Evolutionary conservation across 2,329 filamentous ascomycete species (phyloP).

Genomic region (Aspergillus piperis): DNA sequence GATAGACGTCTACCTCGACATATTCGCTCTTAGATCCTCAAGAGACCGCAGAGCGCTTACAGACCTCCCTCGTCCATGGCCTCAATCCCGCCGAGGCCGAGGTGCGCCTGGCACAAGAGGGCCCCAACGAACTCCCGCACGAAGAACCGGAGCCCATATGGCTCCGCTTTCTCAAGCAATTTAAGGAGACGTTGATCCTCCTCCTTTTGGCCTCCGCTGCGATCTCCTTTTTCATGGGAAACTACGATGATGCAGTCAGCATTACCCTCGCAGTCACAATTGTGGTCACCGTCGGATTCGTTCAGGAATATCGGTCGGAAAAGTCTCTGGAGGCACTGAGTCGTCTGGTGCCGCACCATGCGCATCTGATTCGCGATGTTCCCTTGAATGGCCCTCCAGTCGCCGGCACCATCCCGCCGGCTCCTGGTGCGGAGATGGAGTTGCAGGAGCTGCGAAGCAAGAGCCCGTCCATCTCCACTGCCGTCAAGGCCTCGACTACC

Average conservation of each 20-base stretch:
- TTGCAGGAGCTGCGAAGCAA: slow-evolving; percentile 50
- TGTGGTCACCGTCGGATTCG: slow-evolving; percentile 91
- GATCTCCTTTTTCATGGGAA: slow-evolving; percentile 87
- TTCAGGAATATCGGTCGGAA: slow-evolving; percentile 96
- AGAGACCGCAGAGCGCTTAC: slow-evolving; percentile 74
- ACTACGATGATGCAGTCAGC: slow-evolving; percentile 91
- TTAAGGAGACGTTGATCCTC: slow-evolving; percentile 91
- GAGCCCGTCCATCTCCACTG: slow-evolving; percentile 56
- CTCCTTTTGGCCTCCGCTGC: slow-evolving; percentile 86
- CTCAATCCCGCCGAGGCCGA: slow-evolving; percentile 80
- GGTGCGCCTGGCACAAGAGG: slow-evolving; percentile 75
- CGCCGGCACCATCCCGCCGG: slow-evolving; percentile 21
- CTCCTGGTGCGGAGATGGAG: slow-evolving; percentile 48
- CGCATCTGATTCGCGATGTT: slow-evolving; percentile 78
- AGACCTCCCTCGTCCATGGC: slow-evolving; percentile 81
- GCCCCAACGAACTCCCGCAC: slow-evolving; percentile 91
- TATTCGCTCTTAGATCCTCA: slow-evolving; percentile 70
- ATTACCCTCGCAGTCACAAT: slow-evolving; percentile 96
- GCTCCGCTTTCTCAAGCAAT: slow-evolving; percentile 93
- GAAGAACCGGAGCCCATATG: slow-evolving; percentile 92
- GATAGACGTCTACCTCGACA: slow-evolving; percentile 46
- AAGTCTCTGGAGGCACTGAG: slow-evolving; percentile 95
- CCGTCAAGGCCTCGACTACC: slow-evolving; percentile 75
- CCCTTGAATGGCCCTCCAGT: slow-evolving; percentile 27
- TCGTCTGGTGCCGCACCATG: slow-evolving; percentile 90